phyloP scores from a whole-genome alignment of 1,284 basidiomycete genomes.

The Sporisorium sorghi region DNA sequence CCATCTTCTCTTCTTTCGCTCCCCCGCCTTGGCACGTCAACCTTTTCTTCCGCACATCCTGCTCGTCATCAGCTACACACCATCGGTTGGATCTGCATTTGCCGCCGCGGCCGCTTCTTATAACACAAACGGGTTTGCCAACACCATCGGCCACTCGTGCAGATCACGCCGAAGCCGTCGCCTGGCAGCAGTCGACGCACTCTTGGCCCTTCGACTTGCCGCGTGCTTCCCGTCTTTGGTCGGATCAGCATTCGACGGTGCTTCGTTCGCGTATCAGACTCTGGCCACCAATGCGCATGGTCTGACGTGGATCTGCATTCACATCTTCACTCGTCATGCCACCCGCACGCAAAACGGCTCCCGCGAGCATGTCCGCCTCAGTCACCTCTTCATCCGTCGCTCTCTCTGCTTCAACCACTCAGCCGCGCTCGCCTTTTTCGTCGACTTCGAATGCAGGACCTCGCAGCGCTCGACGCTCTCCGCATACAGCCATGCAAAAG shows the following conservation, averaged over 20 bases:
- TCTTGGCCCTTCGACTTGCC: conserved; percentile 2
- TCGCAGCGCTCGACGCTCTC: conserved; percentile 1
- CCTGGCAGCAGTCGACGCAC: not conserved
- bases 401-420: not conserved
- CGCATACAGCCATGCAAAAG: not conserved
- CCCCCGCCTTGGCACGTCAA: not conserved
- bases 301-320: not conserved
- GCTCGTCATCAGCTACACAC: not conserved
- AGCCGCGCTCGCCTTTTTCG: not conserved
- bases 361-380: conserved; percentile 11
- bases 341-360: conserved; percentile 6
- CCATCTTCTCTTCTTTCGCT: not conserved
- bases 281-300: not conserved
- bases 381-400: conserved; percentile 4
- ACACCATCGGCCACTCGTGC: not conserved
- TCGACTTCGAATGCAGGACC: not conserved
- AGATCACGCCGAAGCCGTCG: not conserved
- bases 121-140: not conserved
- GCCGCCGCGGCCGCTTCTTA: not conserved
- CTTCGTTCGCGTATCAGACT: not conserved
- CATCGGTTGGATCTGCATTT: not conserved
- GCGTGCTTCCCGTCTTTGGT: not conserved
- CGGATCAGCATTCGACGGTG: not conserved
- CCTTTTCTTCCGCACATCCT: conserved; percentile 1
- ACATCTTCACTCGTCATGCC: conserved; percentile 15